Percentiles rank a stretch among this genome's conserved stretches.
These are phyloP conservation scores for Lathyrus tuberosus DNA, from an alignment of 306 rosid species.

Conservation along the genomic window DNA sequence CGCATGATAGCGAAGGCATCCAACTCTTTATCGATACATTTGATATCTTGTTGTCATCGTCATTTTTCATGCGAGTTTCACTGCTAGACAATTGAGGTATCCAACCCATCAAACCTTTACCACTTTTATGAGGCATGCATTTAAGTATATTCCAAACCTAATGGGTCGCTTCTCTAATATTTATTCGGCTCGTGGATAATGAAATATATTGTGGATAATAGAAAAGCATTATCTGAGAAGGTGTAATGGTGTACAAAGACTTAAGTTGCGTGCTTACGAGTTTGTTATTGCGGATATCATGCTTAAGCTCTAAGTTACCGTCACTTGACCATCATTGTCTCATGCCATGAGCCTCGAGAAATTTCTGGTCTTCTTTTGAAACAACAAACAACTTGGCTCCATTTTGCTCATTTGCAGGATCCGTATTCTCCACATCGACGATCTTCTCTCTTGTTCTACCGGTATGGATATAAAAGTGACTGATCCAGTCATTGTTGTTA, in stretches of 20 bases:
- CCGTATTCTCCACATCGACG: constrained; percentile 16
- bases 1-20: constrained; percentile 47
- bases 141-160: constrained; percentile 71
- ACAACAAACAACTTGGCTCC: constrained; percentile 33
- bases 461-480: constrained; percentile 30
- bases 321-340: constrained; percentile 45
- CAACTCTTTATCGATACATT: constrained; percentile 47
- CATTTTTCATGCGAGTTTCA: constrained; percentile 42
- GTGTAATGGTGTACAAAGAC: constrained; percentile 34
- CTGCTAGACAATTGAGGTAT: constrained; percentile 43
- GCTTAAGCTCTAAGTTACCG: constrained; percentile 21
- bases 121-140: constrained; percentile 60
- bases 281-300: constrained; percentile 8
- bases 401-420: constrained; percentile 10
- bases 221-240: constrained; percentile 46
- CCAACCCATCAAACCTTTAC: constrained; percentile 58
- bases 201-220: constrained; percentile 72
- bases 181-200: constrained; percentile 61
- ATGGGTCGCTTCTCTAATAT: constrained; percentile 64
- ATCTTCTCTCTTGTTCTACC: constrained; percentile 39
- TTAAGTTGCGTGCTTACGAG: constrained; percentile 43
- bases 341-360: constrained; percentile 43
- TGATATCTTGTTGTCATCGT: constrained; percentile 25
- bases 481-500: constrained; percentile 40
- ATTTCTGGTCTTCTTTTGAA: constrained; percentile 36